These are phyloP conservation scores for Calycina herbarum DNA, from an alignment of 2,329 filamentous ascomycete genomes.

Conservation along the genomic window DNA sequence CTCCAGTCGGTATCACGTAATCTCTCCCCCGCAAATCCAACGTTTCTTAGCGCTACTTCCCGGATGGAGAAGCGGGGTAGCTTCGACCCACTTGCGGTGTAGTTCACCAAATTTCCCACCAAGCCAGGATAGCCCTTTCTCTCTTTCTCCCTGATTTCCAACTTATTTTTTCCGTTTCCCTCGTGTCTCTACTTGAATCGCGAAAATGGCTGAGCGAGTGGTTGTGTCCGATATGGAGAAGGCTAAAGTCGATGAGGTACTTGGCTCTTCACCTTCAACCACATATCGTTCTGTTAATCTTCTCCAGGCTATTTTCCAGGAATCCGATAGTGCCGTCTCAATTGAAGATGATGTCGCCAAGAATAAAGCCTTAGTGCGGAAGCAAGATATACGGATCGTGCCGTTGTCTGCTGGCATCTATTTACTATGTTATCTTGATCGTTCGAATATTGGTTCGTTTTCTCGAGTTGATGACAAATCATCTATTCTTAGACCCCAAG, in stretches of 20 bases:
- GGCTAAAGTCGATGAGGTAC: background rate
- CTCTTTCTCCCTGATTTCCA: background rate
- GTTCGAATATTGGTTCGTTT: slow-evolving; percentile 61
- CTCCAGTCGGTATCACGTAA: background rate
- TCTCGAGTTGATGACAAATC: too few species aligned
- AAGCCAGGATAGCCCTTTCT: background rate
- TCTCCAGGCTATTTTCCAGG: background rate
- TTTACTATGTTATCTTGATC: slow-evolving; percentile 66
- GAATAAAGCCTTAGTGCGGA: slow-evolving; percentile 49
- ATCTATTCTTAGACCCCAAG: background rate
- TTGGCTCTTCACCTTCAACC: background rate
- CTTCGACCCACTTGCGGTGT: background rate
- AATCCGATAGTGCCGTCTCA: background rate
- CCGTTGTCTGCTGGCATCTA: slow-evolving; percentile 65
- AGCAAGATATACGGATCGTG: slow-evolving; percentile 63
- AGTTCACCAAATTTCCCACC: background rate
- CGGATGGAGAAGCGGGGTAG: background rate
- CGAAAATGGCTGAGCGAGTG: background rate
- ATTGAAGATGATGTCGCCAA: slow-evolving; percentile 13
- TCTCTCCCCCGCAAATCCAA: background rate
- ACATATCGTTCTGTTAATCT: background rate
- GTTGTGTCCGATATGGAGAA: background rate
- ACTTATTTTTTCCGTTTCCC: background rate
- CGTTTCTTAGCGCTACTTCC: too few species aligned
- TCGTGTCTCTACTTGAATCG: background rate